Evolutionary conservation across 495 filamentous ascomycete species (phyloP).

Genomic region (Halenospora varia): DNA sequence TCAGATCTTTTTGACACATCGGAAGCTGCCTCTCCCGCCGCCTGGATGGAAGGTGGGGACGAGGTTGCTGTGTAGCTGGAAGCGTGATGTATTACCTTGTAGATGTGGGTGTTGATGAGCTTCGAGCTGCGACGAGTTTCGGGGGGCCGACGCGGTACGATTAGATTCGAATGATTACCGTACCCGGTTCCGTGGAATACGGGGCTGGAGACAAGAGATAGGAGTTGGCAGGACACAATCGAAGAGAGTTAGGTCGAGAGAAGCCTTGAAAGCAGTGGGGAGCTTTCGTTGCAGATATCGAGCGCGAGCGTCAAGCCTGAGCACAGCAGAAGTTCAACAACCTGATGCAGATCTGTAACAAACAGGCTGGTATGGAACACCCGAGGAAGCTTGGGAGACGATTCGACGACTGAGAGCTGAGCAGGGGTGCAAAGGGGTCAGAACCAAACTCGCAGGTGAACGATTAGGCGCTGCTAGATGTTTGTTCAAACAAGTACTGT

Average conservation of each 20-base stretch:
- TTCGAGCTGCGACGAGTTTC: conserved; percentile 19
- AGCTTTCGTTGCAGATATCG: background rate
- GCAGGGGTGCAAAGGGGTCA: conserved; percentile 1
- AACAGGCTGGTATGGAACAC: conserved; percentile 31
- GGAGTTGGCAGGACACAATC: background rate
- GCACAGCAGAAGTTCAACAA: conserved; percentile 31
- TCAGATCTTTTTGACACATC: conserved; percentile 23
- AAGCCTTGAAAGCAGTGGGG: background rate
- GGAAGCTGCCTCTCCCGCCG: conserved; percentile 20
- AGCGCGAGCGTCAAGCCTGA: conserved; percentile 3
- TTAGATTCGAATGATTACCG: conserved; percentile 11
- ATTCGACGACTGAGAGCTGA: background rate
- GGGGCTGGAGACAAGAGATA: background rate
- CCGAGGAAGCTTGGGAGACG: conserved; percentile 24
- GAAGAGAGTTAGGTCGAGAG: background rate
- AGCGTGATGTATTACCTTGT: background rate
- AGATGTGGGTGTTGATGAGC: conserved; percentile 4
- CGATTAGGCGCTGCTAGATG: conserved; percentile 7
- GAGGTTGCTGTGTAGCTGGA: conserved; percentile 3
- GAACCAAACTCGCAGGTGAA: background rate
- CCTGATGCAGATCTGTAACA: conserved; percentile 46
- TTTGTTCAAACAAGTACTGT: background rate
- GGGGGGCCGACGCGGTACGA: background rate
- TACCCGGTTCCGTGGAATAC: conserved; percentile 9
- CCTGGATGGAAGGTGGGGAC: background rate